Conservation (phyloP, 2,329 filamentous ascomycete species). For the Dactylellina cionopaga region DNA sequence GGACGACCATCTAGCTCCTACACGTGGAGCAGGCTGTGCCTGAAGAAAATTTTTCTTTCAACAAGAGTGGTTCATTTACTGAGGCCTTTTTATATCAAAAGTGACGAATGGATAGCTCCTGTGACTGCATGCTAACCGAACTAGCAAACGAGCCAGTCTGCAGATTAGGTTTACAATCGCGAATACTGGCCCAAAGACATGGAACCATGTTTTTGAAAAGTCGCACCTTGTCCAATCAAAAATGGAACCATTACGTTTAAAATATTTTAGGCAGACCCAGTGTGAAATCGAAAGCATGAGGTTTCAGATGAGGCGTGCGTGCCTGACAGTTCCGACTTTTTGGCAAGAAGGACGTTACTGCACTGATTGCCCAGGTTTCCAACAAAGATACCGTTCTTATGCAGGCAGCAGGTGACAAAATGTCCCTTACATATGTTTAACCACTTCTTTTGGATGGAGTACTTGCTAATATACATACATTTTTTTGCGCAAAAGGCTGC, state of each 20-base stretch:
- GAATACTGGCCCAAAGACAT: slow-evolving; percentile 24
- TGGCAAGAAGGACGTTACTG: background rate
- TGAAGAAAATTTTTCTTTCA: slow-evolving; percentile 13
- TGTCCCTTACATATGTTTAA: slow-evolving; percentile 46
- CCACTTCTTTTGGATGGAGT: too few relatives aligned
- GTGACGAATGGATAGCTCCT: slow-evolving; percentile 6
- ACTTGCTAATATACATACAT: too few relatives aligned
- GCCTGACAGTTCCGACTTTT: slow-evolving; percentile 28
- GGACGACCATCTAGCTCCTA: background rate
- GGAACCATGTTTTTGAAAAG: slow-evolving; percentile 8
- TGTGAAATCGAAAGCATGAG: slow-evolving; percentile 7
- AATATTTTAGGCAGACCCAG: slow-evolving; percentile 25
- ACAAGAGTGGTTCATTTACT: slow-evolving; percentile 16
- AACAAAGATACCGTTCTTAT: slow-evolving; percentile 8
- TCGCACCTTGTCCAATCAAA: slow-evolving; percentile 35
- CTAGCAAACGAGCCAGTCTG: slow-evolving; percentile 16
- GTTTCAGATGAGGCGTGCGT: slow-evolving; percentile 36
- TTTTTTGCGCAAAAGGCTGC: too few relatives aligned
- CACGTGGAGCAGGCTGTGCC: slow-evolving; percentile 32
- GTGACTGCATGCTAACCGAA: slow-evolving; percentile 3
- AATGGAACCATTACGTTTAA: slow-evolving; percentile 37
- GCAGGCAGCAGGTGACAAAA: slow-evolving; percentile 24
- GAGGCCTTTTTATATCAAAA: background rate
- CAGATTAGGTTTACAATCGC: slow-evolving; percentile 1
- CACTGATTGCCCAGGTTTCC: slow-evolving; percentile 26